Evolutionary conservation across 495 filamentous ascomycete genomes (phyloP).

Genomic region (Cryomyces antarcticus): DNA sequence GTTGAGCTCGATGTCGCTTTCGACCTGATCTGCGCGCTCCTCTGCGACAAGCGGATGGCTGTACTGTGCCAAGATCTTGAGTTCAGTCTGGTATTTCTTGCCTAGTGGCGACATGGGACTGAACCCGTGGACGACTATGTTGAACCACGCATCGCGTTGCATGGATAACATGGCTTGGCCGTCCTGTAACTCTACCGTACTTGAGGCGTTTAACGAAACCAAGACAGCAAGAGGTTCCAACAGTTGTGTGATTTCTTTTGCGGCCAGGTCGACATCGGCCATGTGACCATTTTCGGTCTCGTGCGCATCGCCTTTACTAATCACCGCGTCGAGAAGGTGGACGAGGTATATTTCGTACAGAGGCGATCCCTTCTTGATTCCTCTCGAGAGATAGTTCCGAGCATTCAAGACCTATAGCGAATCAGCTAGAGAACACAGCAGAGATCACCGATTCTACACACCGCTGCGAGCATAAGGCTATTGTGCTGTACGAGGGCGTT

Average conservation of each 20-base stretch:
- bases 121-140: conserved; percentile 85
- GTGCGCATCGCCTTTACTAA: conserved; percentile 67
- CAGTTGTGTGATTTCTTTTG: conserved; percentile 65
- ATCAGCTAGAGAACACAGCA: not conserved
- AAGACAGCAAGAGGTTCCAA: conserved; percentile 63
- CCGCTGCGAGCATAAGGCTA: conserved; percentile 35
- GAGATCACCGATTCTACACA: conserved; percentile 25
- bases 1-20: conserved; percentile 91
- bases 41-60: conserved; percentile 71
- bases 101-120: conserved; percentile 46
- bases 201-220: conserved; percentile 33
- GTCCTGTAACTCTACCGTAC: conserved; percentile 30
- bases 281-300: conserved; percentile 39
- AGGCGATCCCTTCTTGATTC: conserved; percentile 41
- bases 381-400: conserved; percentile 54
- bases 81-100: conserved; percentile 44
- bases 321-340: conserved; percentile 68
- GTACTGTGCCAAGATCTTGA: conserved; percentile 63
- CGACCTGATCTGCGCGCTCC: conserved; percentile 63
- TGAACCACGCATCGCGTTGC: conserved; percentile 90
- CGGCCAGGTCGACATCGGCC: conserved; percentile 54
- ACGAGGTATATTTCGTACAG: conserved; percentile 60
- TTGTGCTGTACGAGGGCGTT: conserved; percentile 50
- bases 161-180: conserved; percentile 30
- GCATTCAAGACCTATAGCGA: conserved; percentile 44